A percentile compares a stretch with the other conserved stretches of the same genome.
phyloP scores from a whole-genome alignment of 768 basidiomycete genomes.

The Stropharia rugosoannulata region DNA sequence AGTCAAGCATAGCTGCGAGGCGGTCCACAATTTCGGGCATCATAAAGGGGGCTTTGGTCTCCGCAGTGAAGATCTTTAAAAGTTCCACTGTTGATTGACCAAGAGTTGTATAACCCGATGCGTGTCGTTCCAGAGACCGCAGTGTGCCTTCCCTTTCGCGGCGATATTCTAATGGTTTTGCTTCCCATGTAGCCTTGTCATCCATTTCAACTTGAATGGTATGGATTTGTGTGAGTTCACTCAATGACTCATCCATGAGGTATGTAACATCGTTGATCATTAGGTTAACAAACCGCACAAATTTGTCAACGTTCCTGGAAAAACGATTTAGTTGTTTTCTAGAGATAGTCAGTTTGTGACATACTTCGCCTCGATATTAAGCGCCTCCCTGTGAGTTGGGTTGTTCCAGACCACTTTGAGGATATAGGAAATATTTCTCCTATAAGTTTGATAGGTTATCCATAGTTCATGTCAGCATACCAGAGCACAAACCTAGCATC shows the following conservation, averaged over 20 bases:
- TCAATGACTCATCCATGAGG: slow-evolving; percentile 94
- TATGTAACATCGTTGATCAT: slow-evolving; percentile 99
- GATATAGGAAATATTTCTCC: slow-evolving; percentile 85
- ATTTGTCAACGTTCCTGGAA: slow-evolving; percentile 82
- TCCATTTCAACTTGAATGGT: slow-evolving; percentile 86
- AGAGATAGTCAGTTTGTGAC: slow-evolving; percentile 5
- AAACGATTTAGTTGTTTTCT: neutral
- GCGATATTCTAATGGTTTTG: slow-evolving; percentile 65
- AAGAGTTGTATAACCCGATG: slow-evolving; percentile 83
- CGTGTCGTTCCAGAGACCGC: slow-evolving; percentile 79
- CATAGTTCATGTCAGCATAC: slow-evolving; percentile 9
- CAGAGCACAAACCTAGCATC: slow-evolving; percentile 47
- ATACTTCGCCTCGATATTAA: slow-evolving; percentile 77
- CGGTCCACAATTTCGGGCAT: slow-evolving; percentile 95
- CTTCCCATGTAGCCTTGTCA: slow-evolving; percentile 66
- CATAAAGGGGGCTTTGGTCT: slow-evolving; percentile 92
- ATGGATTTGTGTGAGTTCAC: slow-evolving; percentile 85
- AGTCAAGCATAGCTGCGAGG: slow-evolving; percentile 94
- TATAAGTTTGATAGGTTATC: slow-evolving; percentile 19
- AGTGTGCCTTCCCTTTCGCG: slow-evolving; percentile 82
- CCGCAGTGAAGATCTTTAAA: slow-evolving; percentile 88
- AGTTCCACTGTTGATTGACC: slow-evolving; percentile 89
- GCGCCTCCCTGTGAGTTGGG: slow-evolving; percentile 81
- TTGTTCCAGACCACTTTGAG: slow-evolving; percentile 93
- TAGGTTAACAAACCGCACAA: slow-evolving; percentile 93